phyloP scores from a whole-genome alignment of 257 asterid species.

The Thymus quinquecostatus region DNA sequence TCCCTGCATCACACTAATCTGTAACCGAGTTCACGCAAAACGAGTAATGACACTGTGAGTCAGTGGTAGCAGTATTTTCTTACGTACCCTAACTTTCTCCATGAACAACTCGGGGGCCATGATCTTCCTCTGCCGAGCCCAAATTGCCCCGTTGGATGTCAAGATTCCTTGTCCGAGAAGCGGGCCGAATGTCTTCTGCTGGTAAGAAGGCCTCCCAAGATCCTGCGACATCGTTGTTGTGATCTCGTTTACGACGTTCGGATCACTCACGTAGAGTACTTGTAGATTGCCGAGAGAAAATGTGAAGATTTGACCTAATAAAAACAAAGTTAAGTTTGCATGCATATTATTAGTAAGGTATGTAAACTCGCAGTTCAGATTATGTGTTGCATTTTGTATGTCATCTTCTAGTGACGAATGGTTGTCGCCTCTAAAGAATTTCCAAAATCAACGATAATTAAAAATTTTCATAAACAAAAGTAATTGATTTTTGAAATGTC shows the following conservation, averaged over 20 bases:
- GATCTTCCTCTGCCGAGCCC: constrained; percentile 52
- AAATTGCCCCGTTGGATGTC: constrained; percentile 46
- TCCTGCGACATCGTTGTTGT: constrained; percentile 41
- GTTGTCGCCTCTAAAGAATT: too few species aligned
- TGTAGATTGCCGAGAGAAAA: constrained; percentile 47
- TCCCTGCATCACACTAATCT: constrained; percentile 33
- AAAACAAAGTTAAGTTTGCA: not conserved
- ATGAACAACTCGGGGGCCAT: constrained; percentile 52
- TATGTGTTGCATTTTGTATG: too few species aligned
- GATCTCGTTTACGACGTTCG: constrained; percentile 45
- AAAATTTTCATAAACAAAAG: too few species aligned
- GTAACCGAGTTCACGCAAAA: too few species aligned
- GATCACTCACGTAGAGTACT: constrained; percentile 36
- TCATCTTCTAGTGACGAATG: too few species aligned
- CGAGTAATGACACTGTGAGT: not conserved
- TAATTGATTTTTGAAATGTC: too few species aligned
- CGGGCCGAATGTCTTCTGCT: constrained; percentile 41
- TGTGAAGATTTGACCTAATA: constrained; percentile 36
- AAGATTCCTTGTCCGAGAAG: constrained; percentile 50
- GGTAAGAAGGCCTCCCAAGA: constrained; percentile 47
- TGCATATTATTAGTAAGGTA: not conserved
- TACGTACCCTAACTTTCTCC: constrained; percentile 56
- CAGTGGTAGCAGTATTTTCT: not conserved
- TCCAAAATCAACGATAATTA: too few species aligned
- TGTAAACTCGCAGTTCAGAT: too few species aligned